phyloP scores from a whole-genome alignment of 305 asterid genomes.

The Fraxinus nigra region DNA sequence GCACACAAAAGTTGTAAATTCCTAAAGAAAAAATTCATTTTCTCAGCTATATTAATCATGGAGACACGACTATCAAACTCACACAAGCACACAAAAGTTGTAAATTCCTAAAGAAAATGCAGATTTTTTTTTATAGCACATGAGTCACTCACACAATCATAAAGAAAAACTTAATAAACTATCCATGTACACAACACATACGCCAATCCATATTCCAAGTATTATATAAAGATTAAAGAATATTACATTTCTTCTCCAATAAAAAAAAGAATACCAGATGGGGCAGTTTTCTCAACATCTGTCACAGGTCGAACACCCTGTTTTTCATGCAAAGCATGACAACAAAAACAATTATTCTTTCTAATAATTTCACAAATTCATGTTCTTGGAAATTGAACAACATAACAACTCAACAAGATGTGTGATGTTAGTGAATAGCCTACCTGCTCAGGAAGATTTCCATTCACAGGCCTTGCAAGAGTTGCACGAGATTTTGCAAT shows the following conservation, averaged over 20 bases:
- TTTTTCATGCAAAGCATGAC: slow-evolving; percentile 21
- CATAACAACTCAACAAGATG: not conserved
- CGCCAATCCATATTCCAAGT: not conserved
- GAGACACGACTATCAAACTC: no score
- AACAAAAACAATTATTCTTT: not conserved
- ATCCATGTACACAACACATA: no score
- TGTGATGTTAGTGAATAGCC: slow-evolving; percentile 15
- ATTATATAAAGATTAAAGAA: not conserved
- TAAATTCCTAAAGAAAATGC: no score
- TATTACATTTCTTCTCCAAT: not conserved
- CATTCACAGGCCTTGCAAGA: slow-evolving; percentile 69
- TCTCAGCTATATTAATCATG: no score
- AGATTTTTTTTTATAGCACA: no score
- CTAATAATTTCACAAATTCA: not conserved
- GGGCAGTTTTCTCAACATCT: slow-evolving; percentile 56
- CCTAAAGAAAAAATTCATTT: no score
- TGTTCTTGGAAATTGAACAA: not conserved
- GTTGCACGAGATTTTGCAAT: slow-evolving; percentile 58
- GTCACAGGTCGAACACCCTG: slow-evolving; percentile 60
- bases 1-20: no score
- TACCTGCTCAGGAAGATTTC: slow-evolving; percentile 81
- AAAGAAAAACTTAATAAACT: no score
- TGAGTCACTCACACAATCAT: no score
- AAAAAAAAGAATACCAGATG: slow-evolving; percentile 45
- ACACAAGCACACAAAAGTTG: no score